A percentile compares a stretch with the other conserved stretches of the same genome.
Conservation (phyloP, 1,284 basidiomycete genomes). For the Cutaneotrichosporon sp. region DNA sequence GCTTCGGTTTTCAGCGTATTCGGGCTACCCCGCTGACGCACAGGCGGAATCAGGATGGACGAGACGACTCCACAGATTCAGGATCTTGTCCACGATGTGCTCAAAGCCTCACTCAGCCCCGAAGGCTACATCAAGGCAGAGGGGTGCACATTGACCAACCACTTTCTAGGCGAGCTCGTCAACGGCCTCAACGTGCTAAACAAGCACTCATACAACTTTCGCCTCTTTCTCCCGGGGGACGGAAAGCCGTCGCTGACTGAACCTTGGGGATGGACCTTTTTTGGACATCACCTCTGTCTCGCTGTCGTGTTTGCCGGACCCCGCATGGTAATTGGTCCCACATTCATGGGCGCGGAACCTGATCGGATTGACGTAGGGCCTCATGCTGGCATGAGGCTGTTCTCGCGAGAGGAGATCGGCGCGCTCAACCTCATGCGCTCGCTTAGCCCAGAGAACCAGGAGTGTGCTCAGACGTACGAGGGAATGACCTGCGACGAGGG, state of each 20-base stretch:
- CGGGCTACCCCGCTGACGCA: not conserved
- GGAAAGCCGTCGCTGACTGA: conserved; percentile 8
- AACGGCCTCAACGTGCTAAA: conserved; percentile 38
- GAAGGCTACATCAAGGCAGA: conserved; percentile 40
- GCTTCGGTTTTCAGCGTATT: not conserved
- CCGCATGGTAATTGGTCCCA: conserved; percentile 42
- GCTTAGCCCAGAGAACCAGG: conserved; percentile 32
- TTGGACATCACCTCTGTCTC: conserved; percentile 45
- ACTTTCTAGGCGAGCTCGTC: conserved; percentile 43
- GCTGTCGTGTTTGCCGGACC: conserved; percentile 39
- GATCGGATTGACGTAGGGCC: conserved; percentile 42
- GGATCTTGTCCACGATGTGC: conserved; percentile 29
- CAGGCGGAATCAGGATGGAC: conserved; percentile 41
- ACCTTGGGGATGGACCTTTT: conserved; percentile 44
- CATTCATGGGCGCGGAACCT: conserved; percentile 45
- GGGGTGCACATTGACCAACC: conserved; percentile 40
- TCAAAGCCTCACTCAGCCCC: conserved; percentile 32
- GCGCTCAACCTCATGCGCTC: conserved; percentile 38
- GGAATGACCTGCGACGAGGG: conserved; percentile 28
- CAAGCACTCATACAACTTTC: conserved; percentile 43
- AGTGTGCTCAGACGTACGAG: conserved; percentile 31
- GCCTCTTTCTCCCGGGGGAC: conserved; percentile 34
- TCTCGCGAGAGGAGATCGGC: conserved; percentile 37
- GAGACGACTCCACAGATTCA: conserved; percentile 29
- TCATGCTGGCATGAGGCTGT: conserved; percentile 37